Percentiles rank a stretch among this genome's conserved stretches.
phyloP scores from a whole-genome alignment of 208 protist genomes.

The Acanthamoeba lenticulata region DNA sequence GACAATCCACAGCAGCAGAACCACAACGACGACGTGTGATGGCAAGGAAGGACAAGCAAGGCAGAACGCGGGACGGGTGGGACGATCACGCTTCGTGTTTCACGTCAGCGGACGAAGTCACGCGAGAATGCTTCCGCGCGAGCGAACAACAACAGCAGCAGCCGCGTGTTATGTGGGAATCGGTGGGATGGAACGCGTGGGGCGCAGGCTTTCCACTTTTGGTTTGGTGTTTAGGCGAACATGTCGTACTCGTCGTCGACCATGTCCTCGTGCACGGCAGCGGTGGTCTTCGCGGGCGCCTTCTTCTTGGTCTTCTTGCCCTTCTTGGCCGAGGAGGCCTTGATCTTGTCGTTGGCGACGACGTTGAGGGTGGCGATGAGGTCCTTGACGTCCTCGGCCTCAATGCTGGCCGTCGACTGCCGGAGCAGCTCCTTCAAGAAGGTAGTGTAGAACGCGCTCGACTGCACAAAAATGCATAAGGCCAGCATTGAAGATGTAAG shows the following conservation, averaged over 20 bases:
- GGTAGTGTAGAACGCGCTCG: slow-evolving; percentile 5
- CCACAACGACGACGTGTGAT: neutral
- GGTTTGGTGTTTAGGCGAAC: neutral
- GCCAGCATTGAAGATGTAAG: neutral
- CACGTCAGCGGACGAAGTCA: neutral
- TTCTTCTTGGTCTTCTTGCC: slow-evolving; percentile 59
- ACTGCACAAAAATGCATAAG: neutral
- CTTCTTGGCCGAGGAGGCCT: slow-evolving; percentile 51
- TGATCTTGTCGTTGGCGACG: slow-evolving; percentile 56
- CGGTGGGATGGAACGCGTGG: neutral
- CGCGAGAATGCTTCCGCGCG: neutral
- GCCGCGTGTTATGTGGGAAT: neutral
- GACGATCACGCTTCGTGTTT: slow-evolving; percentile 3
- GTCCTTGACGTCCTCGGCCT: slow-evolving; percentile 38
- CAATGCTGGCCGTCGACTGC: neutral
- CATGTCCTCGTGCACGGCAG: slow-evolving; percentile 34
- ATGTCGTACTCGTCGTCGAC: slow-evolving; percentile 63
- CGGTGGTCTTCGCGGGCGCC: neutral
- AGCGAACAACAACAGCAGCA: no score
- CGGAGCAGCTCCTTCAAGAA: slow-evolving; percentile 47
- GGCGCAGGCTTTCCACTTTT: no score
- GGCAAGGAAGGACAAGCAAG: neutral
- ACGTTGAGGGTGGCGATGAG: slow-evolving; percentile 39
- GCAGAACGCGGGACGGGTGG: neutral
- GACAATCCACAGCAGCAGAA: neutral